Conservation (phyloP, 768 basidiomycete genomes). For the Tulasnella sp. region DNA sequence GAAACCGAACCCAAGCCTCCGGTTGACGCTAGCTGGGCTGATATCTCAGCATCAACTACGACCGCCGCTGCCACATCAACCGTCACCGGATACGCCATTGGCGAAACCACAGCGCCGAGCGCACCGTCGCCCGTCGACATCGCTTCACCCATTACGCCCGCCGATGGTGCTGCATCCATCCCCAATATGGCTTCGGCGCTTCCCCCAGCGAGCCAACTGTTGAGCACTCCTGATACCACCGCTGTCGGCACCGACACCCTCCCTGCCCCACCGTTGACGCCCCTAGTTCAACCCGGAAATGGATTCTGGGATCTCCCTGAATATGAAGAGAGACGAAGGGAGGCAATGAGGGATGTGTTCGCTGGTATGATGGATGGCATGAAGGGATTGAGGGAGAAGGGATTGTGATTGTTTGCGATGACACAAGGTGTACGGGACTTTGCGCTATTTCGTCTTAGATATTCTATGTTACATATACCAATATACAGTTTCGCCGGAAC, state of each 20-base stretch:
- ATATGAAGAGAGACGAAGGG: conserved; percentile 18
- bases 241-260: background rate
- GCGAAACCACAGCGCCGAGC: background rate
- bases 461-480: background rate
- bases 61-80: background rate
- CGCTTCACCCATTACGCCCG: background rate
- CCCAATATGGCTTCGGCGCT: background rate
- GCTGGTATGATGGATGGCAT: conserved; percentile 5
- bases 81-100: background rate
- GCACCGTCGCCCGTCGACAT: background rate
- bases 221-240: background rate
- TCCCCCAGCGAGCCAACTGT: background rate
- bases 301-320: conserved; percentile 20
- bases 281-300: background rate
- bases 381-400: conserved; percentile 9
- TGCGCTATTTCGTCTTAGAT: background rate
- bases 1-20: no score
- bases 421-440: background rate
- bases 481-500: background rate
- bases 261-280: background rate
- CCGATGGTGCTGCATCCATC: background rate
- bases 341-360: conserved; percentile 11
- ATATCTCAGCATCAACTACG: background rate
- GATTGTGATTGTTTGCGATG: background rate
- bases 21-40: background rate